Evolutionary conservation across 176 grass and related monocot genomes (phyloP).

Genomic region (Oryza glaberrima): DNA sequence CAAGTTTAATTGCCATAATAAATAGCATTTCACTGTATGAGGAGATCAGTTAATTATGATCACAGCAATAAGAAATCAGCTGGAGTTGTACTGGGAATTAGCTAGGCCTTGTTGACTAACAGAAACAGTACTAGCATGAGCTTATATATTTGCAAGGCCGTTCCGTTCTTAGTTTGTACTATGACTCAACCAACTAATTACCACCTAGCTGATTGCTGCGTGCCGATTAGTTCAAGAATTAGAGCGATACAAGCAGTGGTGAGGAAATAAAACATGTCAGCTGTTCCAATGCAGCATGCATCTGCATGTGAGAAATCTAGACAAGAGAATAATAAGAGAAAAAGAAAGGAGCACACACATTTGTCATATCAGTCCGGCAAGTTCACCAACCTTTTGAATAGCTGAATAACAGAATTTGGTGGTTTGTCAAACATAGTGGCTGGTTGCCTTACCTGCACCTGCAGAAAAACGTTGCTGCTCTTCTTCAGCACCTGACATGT

Average conservation of each 20-base stretch:
- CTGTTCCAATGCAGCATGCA: neutral
- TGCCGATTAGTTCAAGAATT: neutral
- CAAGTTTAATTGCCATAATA: neutral
- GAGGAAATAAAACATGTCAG: neutral
- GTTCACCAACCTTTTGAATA: conserved; percentile 21
- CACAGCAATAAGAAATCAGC: neutral
- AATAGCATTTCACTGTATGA: neutral
- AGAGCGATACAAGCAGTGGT: neutral
- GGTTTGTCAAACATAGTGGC: conserved; percentile 44
- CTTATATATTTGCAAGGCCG: neutral
- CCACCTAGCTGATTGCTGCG: neutral
- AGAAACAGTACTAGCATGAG: neutral
- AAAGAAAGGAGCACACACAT: neutral
- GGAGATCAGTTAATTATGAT: neutral
- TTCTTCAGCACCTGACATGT: conserved; percentile 1
- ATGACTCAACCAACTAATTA: neutral
- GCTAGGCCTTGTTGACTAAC: neutral
- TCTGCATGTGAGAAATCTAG: neutral
- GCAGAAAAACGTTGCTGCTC: conserved; percentile 24
- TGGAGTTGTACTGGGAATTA: neutral
- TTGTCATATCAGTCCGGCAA: neutral
- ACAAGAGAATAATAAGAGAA: neutral
- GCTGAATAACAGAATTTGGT: neutral
- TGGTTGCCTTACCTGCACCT: conserved; percentile 42
- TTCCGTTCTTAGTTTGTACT: neutral